Percentiles rank a stretch among this genome's conserved stretches.
These are phyloP conservation scores for Metrosideros polymorpha DNA, from an alignment of 441 rosid genomes.

Conservation along the genomic window DNA sequence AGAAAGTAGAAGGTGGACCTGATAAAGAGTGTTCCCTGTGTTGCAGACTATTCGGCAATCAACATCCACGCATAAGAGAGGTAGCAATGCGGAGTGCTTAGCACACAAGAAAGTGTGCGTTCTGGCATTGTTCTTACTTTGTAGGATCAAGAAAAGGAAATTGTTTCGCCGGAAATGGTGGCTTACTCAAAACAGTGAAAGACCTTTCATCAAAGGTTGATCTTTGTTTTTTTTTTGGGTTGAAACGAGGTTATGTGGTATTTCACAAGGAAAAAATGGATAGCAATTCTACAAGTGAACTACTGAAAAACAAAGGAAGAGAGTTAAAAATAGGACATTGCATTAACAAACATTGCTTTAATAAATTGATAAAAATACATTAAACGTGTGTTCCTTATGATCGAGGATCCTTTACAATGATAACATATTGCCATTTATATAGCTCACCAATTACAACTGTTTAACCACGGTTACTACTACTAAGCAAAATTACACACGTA, in stretches of 20 bases:
- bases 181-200: not conserved
- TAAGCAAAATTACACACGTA: not conserved
- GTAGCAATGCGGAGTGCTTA: no score
- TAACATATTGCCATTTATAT: not conserved
- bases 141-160: not conserved
- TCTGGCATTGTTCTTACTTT: not conserved
- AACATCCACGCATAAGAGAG: no score
- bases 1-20: no score
- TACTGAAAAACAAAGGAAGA: not conserved
- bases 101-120: not conserved
- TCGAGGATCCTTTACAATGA: not conserved
- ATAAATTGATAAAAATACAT: not conserved
- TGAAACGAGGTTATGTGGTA: not conserved
- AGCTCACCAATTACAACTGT: not conserved
- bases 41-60: no score
- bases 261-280: not conserved
- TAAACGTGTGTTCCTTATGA: not conserved
- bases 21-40: no score
- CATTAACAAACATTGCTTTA: not conserved
- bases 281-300: not conserved
- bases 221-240: not conserved
- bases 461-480: not conserved
- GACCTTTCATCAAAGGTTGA: not conserved
- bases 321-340: not conserved
- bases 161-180: not conserved